Percentiles rank a stretch among this genome's conserved stretches.
phyloP scores from a whole-genome alignment of 129 eudicot species.

The Pulicaria dysenterica region DNA sequence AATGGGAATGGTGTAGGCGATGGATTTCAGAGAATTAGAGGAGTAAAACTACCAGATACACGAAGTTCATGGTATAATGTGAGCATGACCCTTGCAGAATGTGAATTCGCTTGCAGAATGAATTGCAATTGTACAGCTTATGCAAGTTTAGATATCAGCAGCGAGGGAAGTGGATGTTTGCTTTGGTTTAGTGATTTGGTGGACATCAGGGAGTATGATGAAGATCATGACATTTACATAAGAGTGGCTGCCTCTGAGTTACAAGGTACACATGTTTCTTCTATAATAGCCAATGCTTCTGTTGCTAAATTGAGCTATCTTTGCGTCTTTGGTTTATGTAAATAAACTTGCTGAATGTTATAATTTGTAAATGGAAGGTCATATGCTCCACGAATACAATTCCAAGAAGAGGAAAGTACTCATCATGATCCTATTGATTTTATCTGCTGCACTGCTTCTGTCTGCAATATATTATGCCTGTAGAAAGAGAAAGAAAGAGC shows the following conservation, averaged over 20 bases:
- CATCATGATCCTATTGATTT: background rate
- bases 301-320: too few species aligned
- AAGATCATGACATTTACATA: slow-evolving; percentile 28
- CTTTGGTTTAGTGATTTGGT: slow-evolving; percentile 27
- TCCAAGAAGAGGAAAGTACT: background rate
- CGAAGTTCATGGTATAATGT: slow-evolving; percentile 8
- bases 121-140: slow-evolving; percentile 39
- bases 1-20: background rate
- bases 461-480: slow-evolving; percentile 1
- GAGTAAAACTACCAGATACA: slow-evolving; percentile 36
- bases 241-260: slow-evolving; percentile 28
- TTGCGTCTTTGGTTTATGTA: too few species aligned
- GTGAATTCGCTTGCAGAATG: slow-evolving; percentile 16
- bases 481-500: background rate
- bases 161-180: slow-evolving; percentile 34
- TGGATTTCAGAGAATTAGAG: slow-evolving; percentile 10
- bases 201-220: slow-evolving; percentile 20
- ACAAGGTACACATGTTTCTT: slow-evolving; percentile 25
- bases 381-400: too few species aligned
- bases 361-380: too few species aligned
- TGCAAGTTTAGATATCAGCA: slow-evolving; percentile 18
- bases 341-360: too few species aligned
- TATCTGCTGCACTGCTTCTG: background rate
- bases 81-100: slow-evolving; percentile 31
- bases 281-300: too few species aligned